Evolutionary conservation across 345 rosid genomes (phyloP), one percentile per base, ranked within the genome.

Genomic region (Turnera subulata): DNA sequence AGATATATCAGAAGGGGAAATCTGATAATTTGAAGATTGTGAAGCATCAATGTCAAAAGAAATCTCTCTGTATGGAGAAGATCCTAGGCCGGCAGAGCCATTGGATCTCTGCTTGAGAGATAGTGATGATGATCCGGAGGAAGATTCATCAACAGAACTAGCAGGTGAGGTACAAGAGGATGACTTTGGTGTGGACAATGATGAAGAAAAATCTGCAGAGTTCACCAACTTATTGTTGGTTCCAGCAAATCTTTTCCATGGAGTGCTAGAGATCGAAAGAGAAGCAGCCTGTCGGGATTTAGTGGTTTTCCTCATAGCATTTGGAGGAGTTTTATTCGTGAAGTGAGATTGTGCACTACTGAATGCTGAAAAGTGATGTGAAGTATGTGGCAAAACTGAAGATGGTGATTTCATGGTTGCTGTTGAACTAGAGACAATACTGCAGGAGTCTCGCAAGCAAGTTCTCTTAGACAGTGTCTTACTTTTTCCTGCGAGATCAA

Each of bases 401-500:
- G 71, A 63, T 55, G 73, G 40, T 22, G 71, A 65, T 50, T 58
- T 75, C 1, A 55, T 44, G 9, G 68, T 23, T 20, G 61, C 11
- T 20, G 22, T 51, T 46, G 68, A 44, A 17, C 55, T 29, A 26
- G 68, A 37, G 21, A 63, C 16, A 14, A 22, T 6, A 63, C 24
- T 23, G 18, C 35, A 42, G 5, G 68, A 62, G 17, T 69, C 53
- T 14, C 53, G 52, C 47, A 59, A 12, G 46, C 70, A 66, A 50
- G 66, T 57, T 69, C 67, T 64, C 62, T 71, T 73, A 23, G 58
- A 29, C 62, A 14, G 2, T 3, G 21, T 37, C 55, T 53, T 56
- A 13, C 11, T 55, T 56, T 69, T 64, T 46, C 73, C 83, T 82
- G 68, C 11, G 62, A 22, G 24, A 37, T 46, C 45, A 29, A 46